Conservation (phyloP, 768 basidiomycete genomes). For the Xerocomellus dryophilus region DNA sequence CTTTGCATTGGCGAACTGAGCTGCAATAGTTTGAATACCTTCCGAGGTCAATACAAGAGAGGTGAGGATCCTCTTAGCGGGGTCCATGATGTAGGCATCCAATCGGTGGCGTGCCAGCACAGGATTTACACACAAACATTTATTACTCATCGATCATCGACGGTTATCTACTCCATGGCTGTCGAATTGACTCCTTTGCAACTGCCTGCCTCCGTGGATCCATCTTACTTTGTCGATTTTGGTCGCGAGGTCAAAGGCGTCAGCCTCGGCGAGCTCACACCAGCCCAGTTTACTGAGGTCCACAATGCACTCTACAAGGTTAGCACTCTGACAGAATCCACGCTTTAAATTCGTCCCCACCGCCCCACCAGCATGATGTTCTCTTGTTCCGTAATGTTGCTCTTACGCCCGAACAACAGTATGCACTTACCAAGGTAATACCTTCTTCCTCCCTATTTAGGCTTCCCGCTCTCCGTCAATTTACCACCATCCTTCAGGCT, state of each 20-base stretch:
- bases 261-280: conserved; percentile 57
- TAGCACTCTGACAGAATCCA: not conserved
- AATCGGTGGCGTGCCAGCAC: no score
- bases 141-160: no score
- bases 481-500: conserved; percentile 43
- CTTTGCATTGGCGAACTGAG: not conserved
- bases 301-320: conserved; percentile 76
- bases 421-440: conserved; percentile 72
- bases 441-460: not conserved
- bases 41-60: no score
- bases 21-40: not conserved
- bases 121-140: no score
- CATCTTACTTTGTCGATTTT: conserved; percentile 62
- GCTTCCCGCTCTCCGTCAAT: not conserved
- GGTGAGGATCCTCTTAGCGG: no score
- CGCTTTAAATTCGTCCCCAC: not conserved
- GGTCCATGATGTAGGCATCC: no score
- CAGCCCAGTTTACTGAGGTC: conserved; percentile 63
- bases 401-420: conserved; percentile 78
- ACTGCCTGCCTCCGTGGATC: conserved; percentile 69
- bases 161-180: conserved; percentile 49
- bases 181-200: conserved; percentile 65
- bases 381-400: conserved; percentile 70
- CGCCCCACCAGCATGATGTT: conserved; percentile 52
- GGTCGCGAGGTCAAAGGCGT: conserved; percentile 75